Conservation (phyloP, 2,329 filamentous ascomycete genomes). For the Trichoderma atrobrunneum region DNA sequence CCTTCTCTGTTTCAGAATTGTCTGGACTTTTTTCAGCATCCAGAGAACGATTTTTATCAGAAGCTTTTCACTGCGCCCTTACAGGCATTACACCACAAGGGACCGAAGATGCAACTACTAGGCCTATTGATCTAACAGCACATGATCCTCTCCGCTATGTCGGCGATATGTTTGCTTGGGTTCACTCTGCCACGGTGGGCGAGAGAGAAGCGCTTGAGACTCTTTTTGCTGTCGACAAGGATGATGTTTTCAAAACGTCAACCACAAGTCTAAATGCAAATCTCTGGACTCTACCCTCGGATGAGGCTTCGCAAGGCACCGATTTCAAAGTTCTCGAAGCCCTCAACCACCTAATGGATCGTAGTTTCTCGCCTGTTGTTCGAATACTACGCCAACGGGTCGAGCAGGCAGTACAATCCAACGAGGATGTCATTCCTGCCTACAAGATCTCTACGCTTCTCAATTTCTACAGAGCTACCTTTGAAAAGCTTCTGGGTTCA, state of each 20-base stretch:
- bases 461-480: conserved; percentile 84
- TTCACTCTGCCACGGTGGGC: conserved; percentile 88
- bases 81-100: conserved; percentile 66
- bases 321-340: conserved; percentile 79
- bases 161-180: conserved; percentile 97
- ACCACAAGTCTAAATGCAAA: conserved; percentile 78
- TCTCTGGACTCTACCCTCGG: conserved; percentile 69
- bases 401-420: conserved; percentile 87
- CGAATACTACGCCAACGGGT: conserved; percentile 84
- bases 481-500: conserved; percentile 71
- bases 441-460: conserved; percentile 90
- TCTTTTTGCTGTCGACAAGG: conserved; percentile 85
- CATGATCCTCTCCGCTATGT: conserved; percentile 90
- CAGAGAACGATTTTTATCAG: conserved; percentile 79
- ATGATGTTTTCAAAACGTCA: conserved; percentile 75
- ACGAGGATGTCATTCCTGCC: conserved; percentile 82
- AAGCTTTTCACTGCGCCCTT: conserved; percentile 83
- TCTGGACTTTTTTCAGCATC: conserved; percentile 87
- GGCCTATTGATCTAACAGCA: conserved; percentile 90
- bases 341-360: conserved; percentile 80
- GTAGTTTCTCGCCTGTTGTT: conserved; percentile 76
- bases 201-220: conserved; percentile 90
- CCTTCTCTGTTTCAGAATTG: conserved; percentile 91
- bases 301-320: conserved; percentile 53
- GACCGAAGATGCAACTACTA: conserved; percentile 60